phyloP scores from a whole-genome alignment of 2,329 filamentous ascomycete genomes.

The Coniella lustricola region DNA sequence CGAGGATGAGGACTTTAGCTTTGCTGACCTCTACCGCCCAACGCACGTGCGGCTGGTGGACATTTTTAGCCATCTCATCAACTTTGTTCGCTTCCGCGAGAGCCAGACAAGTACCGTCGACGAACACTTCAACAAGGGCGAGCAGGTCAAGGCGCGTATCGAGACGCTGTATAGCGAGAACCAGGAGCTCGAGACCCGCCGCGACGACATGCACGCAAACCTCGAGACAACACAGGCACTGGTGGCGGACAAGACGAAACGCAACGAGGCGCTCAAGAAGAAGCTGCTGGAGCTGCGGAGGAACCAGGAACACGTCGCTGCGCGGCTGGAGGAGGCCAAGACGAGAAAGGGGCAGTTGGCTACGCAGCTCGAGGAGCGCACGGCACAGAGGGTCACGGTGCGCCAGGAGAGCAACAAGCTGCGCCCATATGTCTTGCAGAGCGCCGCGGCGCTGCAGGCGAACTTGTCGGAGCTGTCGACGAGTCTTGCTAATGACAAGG shows the following conservation, averaged over 20 bases:
- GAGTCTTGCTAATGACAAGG: slow-evolving; percentile 69
- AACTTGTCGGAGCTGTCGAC: slow-evolving; percentile 76
- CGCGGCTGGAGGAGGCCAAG: slow-evolving; percentile 76
- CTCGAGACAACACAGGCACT: slow-evolving; percentile 73
- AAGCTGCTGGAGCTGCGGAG: slow-evolving; percentile 72
- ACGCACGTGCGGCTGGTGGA: slow-evolving; percentile 86
- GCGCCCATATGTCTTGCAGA: slow-evolving; percentile 86
- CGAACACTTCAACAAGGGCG: slow-evolving; percentile 85
- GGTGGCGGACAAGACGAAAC: slow-evolving; percentile 74
- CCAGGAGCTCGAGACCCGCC: slow-evolving; percentile 71
- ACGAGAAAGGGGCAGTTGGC: slow-evolving; percentile 72
- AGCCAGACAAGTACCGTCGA: slow-evolving; percentile 86
- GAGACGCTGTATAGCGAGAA: slow-evolving; percentile 81
- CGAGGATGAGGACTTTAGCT: slow-evolving; percentile 86
- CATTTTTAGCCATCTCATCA: slow-evolving; percentile 97
- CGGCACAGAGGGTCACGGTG: slow-evolving; percentile 59
- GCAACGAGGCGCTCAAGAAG: slow-evolving; percentile 82
- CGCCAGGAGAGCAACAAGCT: slow-evolving; percentile 85
- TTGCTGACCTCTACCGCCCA: slow-evolving; percentile 84
- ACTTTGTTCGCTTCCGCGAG: slow-evolving; percentile 95
- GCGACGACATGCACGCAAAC: slow-evolving; percentile 75
- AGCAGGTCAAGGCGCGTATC: slow-evolving; percentile 79
- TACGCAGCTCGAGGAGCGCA: slow-evolving; percentile 62
- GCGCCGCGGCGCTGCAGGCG: slow-evolving; percentile 73
- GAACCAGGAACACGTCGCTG: slow-evolving; percentile 75